Base-by-base conservation (phyloP, 1,139 yeast genomes). In the Diutina ranongensis region DNA sequence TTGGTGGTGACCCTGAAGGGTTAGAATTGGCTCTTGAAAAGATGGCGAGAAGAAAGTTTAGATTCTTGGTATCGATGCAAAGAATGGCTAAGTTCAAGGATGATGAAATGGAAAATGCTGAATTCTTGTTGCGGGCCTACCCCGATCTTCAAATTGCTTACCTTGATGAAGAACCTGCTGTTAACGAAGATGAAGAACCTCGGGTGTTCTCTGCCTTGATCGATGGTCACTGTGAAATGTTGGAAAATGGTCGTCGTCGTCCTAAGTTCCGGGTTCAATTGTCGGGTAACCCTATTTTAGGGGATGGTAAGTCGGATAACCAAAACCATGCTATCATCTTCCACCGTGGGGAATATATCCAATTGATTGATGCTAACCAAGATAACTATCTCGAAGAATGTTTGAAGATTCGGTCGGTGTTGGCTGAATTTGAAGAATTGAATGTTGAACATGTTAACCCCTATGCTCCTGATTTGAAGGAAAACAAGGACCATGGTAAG, bases 231-330 rank as follows among this genome's bases (percentile, higher is more conserved):
- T 50, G 52, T 34, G 97, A 92, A 66, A 80, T 92, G 61, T 76
- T 92, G 77, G 97, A 89, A 67, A 88, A 92, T 63, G 98, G 97
- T 58, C 83, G 96, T 68, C 88, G 98, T 73, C 89, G 97, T 68
- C 98, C 98, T 54, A 89, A 89, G 67, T 92, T 88, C 68, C 84
- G 98, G 77, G 82, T 92, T 55, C 97, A 89, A 75, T 76, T 92
- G 57, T 88, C 97, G 57, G 98, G 98, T 74, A 92, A 92, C 68
- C 97, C 98, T 62, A 92, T 92, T 66, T 76, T 92, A 62, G 98
- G 98, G 78, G 98, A 92, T 67, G 98, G 98, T 81, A 92, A 92
- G 69, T 86, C 97, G 60, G 98, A 92, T 78, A 92, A 92, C 69
- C 98, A 92, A 71, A 92, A 92, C 68, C 97, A 89, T 68, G 88